A percentile compares a stretch with the other conserved stretches of the same genome.
Conservation (phyloP, 495 filamentous ascomycete species). For the Podospora fimiseda region DNA sequence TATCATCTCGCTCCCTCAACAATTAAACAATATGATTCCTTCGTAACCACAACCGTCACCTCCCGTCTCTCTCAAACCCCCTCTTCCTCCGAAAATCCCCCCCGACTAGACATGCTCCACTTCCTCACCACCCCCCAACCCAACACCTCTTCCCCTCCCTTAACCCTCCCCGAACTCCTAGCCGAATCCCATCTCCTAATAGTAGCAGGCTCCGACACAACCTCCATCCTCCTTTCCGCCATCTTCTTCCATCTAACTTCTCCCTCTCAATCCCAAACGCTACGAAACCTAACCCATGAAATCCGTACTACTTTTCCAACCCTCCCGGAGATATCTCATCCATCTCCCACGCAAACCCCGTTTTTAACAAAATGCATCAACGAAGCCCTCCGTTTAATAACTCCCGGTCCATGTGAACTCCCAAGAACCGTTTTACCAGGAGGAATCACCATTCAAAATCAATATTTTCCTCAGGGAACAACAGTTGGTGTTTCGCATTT, state of each 20-base stretch:
- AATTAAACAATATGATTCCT: not conserved
- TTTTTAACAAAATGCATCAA: not conserved
- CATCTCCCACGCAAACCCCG: not conserved
- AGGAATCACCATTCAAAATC: not conserved
- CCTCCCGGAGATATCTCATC: not conserved
- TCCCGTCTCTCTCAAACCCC: not conserved
- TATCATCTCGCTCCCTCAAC: not conserved
- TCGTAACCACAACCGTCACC: not conserved
- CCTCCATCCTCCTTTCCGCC: not conserved
- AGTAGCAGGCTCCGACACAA: not conserved
- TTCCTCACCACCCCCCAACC: not conserved
- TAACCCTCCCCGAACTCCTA: not conserved
- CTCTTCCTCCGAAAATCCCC: not conserved
- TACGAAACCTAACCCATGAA: not conserved
- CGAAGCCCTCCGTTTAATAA: not conserved
- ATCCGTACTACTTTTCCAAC: not conserved
- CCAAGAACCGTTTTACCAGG: not conserved
- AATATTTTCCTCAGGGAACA: not conserved
- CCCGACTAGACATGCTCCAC: not conserved
- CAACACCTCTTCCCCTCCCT: not conserved
- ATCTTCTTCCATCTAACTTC: not conserved
- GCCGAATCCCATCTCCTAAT: not conserved
- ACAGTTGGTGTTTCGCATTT: not conserved
- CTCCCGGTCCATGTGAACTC: not conserved
- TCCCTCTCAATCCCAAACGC: not conserved